These are phyloP conservation scores for barrel medic (Medicago truncatula) DNA, from an alignment of 306 rosid species.

Conservation along the genomic window MtrunA17r5.0-ANR NC_053048.1:13339501-13340000, in stretches of 20 bases:
- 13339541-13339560: conserved; percentile 72
- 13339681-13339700: conserved; percentile 92
- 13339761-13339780: conserved; percentile 23
- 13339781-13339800: neutral
- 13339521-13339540: conserved; percentile 93
- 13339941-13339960: conserved; percentile 18
- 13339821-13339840: conserved; percentile 15
- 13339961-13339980: conserved; percentile 32
- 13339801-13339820: neutral
- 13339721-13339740: conserved; percentile 76
- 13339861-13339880: conserved; percentile 27
- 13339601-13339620: conserved; percentile 34
- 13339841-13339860: conserved; percentile 3
- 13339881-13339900: conserved; percentile 12
- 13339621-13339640: conserved; percentile 29
- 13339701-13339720: conserved; percentile 82
- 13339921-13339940: conserved; percentile 12
- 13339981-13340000: conserved; percentile 27
- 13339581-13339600: conserved; percentile 55
- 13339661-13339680: conserved; percentile 64
- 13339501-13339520: conserved; percentile 85
- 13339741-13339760: conserved; percentile 6
- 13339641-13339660: conserved; percentile 35
- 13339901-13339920: conserved; percentile 26
- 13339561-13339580: conserved; percentile 86